Base-by-base conservation (phyloP, 2,329 filamentous ascomycete species). In the Ophiostoma sp. region DNA sequence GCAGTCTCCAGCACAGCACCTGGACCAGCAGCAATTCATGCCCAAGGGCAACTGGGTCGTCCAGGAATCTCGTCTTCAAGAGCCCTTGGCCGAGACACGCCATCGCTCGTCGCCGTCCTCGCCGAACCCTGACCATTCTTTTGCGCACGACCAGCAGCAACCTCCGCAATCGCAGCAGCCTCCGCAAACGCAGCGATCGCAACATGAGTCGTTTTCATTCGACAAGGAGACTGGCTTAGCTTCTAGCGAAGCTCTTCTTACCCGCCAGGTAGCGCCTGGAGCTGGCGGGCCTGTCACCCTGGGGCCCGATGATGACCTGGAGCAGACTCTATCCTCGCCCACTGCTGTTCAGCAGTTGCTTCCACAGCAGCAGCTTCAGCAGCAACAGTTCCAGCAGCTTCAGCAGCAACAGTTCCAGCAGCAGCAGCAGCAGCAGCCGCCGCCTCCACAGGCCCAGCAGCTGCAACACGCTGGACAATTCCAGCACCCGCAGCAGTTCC, bases 181-280 rank as follows among this genome's bases (percentile, higher is more conserved):
- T 13, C 10, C 27, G 27, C 27, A 31, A 31, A 31, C 27, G 27
- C 27, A 31, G 52, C 68, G 54, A 31, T 67, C 44, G 8, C 65
- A 54, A 44, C 70, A 64, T 2, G 39, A 74, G 76, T 73, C 75
- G 60, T 80, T 79, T 69, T 82, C 79, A 10, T 82, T 82, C 60
- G 84, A 86, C 68, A 87, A 86, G 74, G 85, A 87, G 74, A 85
- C 81, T 0, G 84, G 82, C 0, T 73, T 79, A 4, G 41, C 68
- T 7, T 52, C 68, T 62, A 52, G 67, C 39, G 64, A 68, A 23
- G 54, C 68, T 3, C 23, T 31, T 23, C 41, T 70, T 20, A 70
- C 69, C 8, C 69, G 69, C 23, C 69, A 68, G 23, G 67, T 4
- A 13, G 44, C 23, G 20, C 44, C 44, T 48, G 44, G 17, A n/a